phyloP scores from a whole-genome alignment of 2,329 filamentous ascomycete genomes.

The Fusarium chuoi region DNA sequence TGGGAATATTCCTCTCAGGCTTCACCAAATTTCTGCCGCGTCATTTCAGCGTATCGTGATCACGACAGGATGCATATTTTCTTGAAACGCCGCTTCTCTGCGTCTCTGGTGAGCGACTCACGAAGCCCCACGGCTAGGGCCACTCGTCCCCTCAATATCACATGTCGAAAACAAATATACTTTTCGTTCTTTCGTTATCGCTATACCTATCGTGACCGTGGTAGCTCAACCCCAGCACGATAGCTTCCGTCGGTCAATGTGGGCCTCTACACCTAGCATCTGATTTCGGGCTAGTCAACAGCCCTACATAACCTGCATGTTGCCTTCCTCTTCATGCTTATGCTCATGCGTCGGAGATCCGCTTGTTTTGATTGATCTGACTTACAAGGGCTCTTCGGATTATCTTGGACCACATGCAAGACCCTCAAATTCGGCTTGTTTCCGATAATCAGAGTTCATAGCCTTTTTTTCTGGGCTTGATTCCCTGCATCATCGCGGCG shows the following conservation, averaged over 20 bases:
- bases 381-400: neutral
- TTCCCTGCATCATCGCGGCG: conserved; percentile 1
- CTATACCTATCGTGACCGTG: neutral
- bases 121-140: neutral
- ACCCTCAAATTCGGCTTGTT: conserved; percentile 13
- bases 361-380: neutral
- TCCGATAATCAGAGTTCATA: neutral
- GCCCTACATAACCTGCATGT: conserved; percentile 24
- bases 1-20: neutral
- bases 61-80: neutral
- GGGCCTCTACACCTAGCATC: conserved; percentile 26
- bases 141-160: conserved; percentile 4
- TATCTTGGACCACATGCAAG: neutral
- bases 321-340: neutral
- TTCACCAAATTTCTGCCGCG: neutral
- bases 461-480: neutral
- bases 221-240: neutral
- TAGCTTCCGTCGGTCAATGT: conserved; percentile 10
- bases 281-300: conserved; percentile 17
- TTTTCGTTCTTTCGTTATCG: neutral
- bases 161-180: conserved; percentile 1
- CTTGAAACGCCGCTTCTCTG: neutral
- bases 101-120: neutral
- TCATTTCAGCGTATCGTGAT: conserved; percentile 2
- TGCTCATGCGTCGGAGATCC: conserved; percentile 8